Conservation (phyloP, 169 alveolate species). For the Babesia sp. region DNA sequence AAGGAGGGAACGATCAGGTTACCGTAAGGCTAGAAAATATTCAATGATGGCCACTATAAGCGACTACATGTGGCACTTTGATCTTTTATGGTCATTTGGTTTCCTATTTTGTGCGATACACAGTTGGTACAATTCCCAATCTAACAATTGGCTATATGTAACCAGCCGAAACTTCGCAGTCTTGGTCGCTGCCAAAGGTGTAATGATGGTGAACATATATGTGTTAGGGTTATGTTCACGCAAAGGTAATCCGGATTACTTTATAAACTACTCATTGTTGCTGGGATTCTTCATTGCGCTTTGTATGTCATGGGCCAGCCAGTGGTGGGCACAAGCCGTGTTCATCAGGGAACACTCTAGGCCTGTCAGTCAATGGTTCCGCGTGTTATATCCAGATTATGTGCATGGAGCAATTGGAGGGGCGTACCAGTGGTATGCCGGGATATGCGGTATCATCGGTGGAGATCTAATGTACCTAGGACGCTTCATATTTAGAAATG, state of each 20-base stretch:
- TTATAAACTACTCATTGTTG: conserved; percentile 7
- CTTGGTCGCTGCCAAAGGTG: conserved; percentile 7
- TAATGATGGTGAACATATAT: background rate
- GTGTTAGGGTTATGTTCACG: background rate
- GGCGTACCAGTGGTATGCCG: background rate
- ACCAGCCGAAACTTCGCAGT: background rate
- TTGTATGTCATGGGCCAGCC: conserved; percentile 47
- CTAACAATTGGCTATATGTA: background rate
- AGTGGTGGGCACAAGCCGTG: conserved; percentile 54
- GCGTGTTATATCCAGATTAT: conserved; percentile 8
- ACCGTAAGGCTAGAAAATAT: too few relatives aligned
- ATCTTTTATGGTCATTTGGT: background rate
- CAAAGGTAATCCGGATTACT: background rate
- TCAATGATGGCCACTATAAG: background rate
- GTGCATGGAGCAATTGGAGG: background rate
- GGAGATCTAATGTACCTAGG: conserved; percentile 8
- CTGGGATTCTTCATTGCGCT: conserved; percentile 34
- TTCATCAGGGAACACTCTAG: conserved; percentile 24
- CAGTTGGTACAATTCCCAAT: background rate
- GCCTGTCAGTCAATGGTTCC: conserved; percentile 18
- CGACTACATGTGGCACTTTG: background rate
- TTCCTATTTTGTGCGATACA: background rate
- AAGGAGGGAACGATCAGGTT: background rate
- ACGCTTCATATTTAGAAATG: background rate
- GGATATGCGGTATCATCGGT: background rate